Base-by-base conservation (phyloP, 2,329 filamentous ascomycete species). In the Cladophialophora chaetospira region DNA sequence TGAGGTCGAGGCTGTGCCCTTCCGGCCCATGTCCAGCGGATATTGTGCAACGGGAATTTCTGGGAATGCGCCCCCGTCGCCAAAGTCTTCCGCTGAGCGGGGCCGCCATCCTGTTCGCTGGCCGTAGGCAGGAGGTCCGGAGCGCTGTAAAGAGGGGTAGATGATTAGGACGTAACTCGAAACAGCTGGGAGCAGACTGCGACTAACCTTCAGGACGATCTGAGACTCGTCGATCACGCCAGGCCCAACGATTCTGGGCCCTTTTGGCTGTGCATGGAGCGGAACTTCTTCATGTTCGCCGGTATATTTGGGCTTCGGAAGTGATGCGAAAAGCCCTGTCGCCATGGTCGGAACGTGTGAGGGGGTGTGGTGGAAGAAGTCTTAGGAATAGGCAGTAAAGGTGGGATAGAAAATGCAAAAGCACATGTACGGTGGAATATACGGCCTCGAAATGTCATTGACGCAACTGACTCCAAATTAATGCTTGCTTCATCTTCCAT, bases 41-140 rank as follows among this genome's bases (percentile, higher is more conserved):
- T 97, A 99, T 70, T 99, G 94, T 40, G 93, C 94, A 50, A 97
- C 86, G 11, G 89, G 87, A 25, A 97, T 87, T 75, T 97, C 93
- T 33, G 94, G 94, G 70, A 97, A 99, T 50, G 93, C 91, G 67
- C 94, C 94, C 63, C 94, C 94, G 79, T 97, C 92, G 67, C 90
- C 92, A 75, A 92, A 99, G 73, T 99, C 94, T 70, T 97, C 92
- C 62, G 88, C 84, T 36, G 82, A 82, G 68, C 93, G 87, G 28
- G 94, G 94, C 64, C 94, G 85, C 94, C 94, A 99, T 82, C 89
- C 89, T 71, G 84, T 75, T 68, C 94, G 88, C 71, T 91, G 87
- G 47, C 90, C 90, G 67, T 97, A 99, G 1, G 91, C 81, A 8
- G 94, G 94, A 57, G 92, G 91, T 15, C 92, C 92, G 55, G 84